These are phyloP conservation scores for Cordyceps pruinosa DNA, from an alignment of 2,329 filamentous ascomycete genomes.

Conservation along the genomic window DNA sequence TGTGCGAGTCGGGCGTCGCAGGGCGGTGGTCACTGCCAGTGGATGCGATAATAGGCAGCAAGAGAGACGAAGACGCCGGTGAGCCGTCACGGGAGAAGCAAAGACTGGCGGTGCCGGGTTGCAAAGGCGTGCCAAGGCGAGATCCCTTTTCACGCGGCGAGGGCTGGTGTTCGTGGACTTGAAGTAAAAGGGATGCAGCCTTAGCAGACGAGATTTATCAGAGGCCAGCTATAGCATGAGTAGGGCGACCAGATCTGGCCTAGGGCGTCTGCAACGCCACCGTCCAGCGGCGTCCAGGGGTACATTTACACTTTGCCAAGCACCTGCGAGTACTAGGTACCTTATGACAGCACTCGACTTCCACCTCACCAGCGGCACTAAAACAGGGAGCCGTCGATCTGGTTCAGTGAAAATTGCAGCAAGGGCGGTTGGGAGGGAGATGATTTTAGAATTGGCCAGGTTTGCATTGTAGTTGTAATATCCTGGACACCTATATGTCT, in stretches of 20 bases:
- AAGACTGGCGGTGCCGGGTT: background rate
- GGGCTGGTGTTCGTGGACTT: background rate
- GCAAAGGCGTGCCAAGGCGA: background rate
- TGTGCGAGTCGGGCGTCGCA: background rate
- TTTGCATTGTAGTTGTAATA: too few species aligned
- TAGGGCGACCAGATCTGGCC: constrained; percentile 5
- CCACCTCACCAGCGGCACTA: background rate
- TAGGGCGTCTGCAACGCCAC: background rate
- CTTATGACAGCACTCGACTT: background rate
- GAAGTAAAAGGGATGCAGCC: constrained; percentile 8
- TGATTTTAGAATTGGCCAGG: background rate
- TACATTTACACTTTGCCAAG: background rate
- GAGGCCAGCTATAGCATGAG: constrained; percentile 10
- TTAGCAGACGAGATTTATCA: constrained; percentile 6
- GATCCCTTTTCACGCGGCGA: constrained; percentile 3
- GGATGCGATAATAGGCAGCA: background rate
- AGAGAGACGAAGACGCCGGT: background rate
- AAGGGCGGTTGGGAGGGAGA: background rate
- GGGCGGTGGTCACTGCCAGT: background rate
- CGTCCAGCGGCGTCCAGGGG: background rate
- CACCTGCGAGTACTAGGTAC: background rate
- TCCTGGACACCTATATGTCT: too few species aligned
- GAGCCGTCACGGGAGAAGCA: constrained; percentile 1
- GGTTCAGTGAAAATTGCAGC: background rate
- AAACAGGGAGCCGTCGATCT: background rate